Evolutionary conservation across 352 stramenopile genomes (phyloP).

Genomic region (Salisapilia sapeloensis): DNA sequence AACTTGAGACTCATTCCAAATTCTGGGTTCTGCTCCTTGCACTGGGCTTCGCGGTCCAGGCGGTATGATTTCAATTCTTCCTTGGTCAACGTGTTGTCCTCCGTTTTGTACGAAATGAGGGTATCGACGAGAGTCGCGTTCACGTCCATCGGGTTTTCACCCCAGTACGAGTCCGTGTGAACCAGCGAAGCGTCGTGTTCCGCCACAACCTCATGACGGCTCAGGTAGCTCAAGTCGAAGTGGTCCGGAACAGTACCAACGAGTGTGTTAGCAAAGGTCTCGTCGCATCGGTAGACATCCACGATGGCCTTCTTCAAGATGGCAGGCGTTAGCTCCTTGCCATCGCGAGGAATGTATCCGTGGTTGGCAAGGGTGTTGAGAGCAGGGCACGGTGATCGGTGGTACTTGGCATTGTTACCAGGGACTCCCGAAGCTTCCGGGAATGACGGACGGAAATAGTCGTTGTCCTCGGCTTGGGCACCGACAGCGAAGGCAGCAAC

Average conservation of each 20-base stretch:
- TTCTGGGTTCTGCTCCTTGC: conserved; percentile 14
- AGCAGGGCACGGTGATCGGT: conserved; percentile 38
- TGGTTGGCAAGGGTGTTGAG: conserved; percentile 64
- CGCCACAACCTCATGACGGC: conserved; percentile 37
- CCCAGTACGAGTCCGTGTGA: conserved; percentile 29
- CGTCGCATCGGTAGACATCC: conserved; percentile 29
- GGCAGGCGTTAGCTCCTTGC: conserved; percentile 23
- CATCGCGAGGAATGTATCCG: conserved; percentile 35
- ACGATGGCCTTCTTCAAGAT: conserved; percentile 18
- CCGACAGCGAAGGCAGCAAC: too few species aligned
- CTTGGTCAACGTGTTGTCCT: conserved; percentile 14
- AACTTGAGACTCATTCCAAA: conserved; percentile 23
- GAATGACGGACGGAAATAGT: conserved; percentile 20
- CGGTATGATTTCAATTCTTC: conserved; percentile 22
- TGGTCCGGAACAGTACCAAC: conserved; percentile 9
- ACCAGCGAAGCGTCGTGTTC: conserved; percentile 61
- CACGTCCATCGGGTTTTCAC: conserved; percentile 17
- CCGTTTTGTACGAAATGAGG: conserved; percentile 14
- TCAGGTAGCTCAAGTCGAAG: conserved; percentile 33
- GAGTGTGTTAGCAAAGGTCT: conserved; percentile 14
- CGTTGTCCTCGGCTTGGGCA: conserved; percentile 7
- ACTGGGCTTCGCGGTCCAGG: conserved; percentile 19
- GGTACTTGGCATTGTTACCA: conserved; percentile 16
- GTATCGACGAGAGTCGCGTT: conserved; percentile 22
- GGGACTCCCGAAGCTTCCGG: conserved; percentile 23